Base-by-base conservation (phyloP, 75 land plant genomes). In the Chamaecyparis obtusa region DNA sequence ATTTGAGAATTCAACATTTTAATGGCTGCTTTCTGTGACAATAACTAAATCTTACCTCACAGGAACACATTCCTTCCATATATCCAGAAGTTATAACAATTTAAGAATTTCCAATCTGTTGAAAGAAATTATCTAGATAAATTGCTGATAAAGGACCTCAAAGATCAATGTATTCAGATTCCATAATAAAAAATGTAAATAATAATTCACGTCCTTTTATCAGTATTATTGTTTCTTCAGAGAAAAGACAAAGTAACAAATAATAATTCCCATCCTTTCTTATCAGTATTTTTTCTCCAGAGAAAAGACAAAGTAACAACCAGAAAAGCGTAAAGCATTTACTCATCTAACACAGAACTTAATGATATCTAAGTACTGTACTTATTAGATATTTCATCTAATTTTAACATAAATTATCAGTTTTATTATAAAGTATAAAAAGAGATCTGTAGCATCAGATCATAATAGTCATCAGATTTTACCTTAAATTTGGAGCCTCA, bases 401-500 rank as follows among this genome's bases (percentile, higher is more conserved):
- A 64, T 2, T 21, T 24, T 64, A 24, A 72, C 35, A 33, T 33
- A 72, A 32, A 72, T 72, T 72, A 72, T 5, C 33, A 72, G 27
- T 32, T 72, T 33, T 72, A 72, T 33, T 33, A 72, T 72, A 9
- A 72, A 33, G 8, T 6, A 72, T 33, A 72, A 72, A 72, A 32
- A 33, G 27, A 72, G 33, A 0, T 72, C 0, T 33, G 76, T 60
- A 72, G 0, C 1, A 11, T 72, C 37, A 33, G 76, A 72, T 72
- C 36, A 11, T 33, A 85, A 15, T 33, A 36, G n/a, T 49, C 36
- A 14, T 35, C 33, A 35, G 48, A 30, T n/a, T 36, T 11, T 64
- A 86, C 86, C 86, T 86, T 44, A 86, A 44, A 39, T 64, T 86
- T 35, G 86, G 86, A 35, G 86, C 72, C 19, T 86, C 86, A 69